A percentile compares a stretch with the other conserved stretches of the same genome.
Conservation (phyloP, 768 basidiomycete species). For the Pulveroboletus frians region DNA sequence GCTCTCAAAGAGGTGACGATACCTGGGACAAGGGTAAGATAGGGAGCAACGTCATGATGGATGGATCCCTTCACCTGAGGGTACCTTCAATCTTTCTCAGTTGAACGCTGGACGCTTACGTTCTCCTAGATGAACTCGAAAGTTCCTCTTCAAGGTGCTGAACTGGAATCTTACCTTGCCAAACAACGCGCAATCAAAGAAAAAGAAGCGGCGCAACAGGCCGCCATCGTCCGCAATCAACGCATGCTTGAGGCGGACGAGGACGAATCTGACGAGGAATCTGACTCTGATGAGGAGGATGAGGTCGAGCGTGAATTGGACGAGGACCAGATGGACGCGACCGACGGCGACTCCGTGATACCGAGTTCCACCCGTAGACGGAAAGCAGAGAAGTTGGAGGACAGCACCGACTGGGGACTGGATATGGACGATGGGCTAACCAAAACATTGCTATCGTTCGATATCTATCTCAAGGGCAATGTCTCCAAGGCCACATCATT, state of each 20-base stretch:
- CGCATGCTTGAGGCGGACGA: conserved; percentile 93
- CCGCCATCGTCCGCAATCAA: conserved; percentile 74
- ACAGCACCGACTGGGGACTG: conserved; percentile 61
- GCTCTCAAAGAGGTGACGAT: conserved; percentile 68
- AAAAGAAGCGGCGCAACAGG: conserved; percentile 82
- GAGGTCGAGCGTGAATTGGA: conserved; percentile 48
- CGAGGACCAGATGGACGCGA: conserved; percentile 44
- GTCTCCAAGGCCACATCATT: conserved; percentile 81
- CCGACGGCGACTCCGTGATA: conserved; percentile 29
- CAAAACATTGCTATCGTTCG: conserved; percentile 78
- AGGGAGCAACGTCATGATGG: conserved; percentile 80
- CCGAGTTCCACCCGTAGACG: conserved; percentile 30
- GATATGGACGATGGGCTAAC: conserved; percentile 74
- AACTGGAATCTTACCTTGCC: conserved; percentile 75
- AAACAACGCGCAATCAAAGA: conserved; percentile 75
- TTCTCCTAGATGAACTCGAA: conserved; percentile 72
- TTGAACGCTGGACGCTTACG: conserved; percentile 2
- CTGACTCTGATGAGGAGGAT: conserved; percentile 65
- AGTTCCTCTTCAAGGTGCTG: conserved; percentile 82
- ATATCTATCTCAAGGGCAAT: conserved; percentile 97
- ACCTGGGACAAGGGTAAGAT: conserved; percentile 90
- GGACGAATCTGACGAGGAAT: conserved; percentile 71
- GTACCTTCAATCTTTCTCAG: conserved; percentile 35
- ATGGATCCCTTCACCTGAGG: conserved; percentile 60
- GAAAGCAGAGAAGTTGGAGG: conserved; percentile 45